A percentile compares a stretch with the other conserved stretches of the same genome.
These are phyloP conservation scores for Tylopilus subfusipes DNA, from an alignment of 768 basidiomycete species.

Conservation along the genomic window DNA sequence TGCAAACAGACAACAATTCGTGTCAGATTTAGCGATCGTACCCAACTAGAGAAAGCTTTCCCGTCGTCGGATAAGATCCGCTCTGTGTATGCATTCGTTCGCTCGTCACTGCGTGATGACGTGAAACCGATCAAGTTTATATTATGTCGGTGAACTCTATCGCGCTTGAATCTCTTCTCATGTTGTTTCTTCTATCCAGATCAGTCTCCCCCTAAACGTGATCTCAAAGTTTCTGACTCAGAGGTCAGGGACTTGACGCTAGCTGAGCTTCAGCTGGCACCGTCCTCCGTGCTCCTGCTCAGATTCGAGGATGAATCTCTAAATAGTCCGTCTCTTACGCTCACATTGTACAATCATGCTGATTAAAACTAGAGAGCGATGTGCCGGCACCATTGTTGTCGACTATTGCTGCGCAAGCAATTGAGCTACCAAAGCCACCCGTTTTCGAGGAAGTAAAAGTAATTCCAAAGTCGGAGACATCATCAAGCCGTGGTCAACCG, in stretches of 20 bases:
- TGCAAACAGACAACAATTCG: conserved; percentile 70
- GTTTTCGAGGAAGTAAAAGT: conserved; percentile 26
- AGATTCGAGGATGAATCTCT: conserved; percentile 69
- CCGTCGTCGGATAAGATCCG: conserved; percentile 76
- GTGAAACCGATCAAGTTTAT: conserved; percentile 78
- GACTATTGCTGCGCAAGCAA: conserved; percentile 52
- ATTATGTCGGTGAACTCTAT: conserved; percentile 58
- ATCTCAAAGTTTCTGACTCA: conserved; percentile 78
- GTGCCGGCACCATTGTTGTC: conserved; percentile 63
- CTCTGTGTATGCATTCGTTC: conserved; percentile 82
- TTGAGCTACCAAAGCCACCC: conserved; percentile 64
- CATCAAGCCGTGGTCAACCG: conserved; percentile 9
- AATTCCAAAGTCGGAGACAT: conserved; percentile 1
- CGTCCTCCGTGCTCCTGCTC: conserved; percentile 73
- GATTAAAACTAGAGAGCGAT: conserved; percentile 42
- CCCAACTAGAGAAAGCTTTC: conserved; percentile 75
- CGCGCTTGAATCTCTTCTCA: not conserved
- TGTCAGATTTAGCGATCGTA: conserved; percentile 76
- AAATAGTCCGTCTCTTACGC: conserved; percentile 47
- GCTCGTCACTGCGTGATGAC: conserved; percentile 65
- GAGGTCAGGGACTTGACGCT: conserved; percentile 65
- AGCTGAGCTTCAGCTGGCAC: conserved; percentile 68
- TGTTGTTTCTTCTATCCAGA: conserved; percentile 40
- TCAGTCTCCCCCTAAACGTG: conserved; percentile 78
- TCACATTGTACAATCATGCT: not conserved